Base-by-base conservation (phyloP, 768 basidiomycete genomes). In the Mycena floridula region DNA sequence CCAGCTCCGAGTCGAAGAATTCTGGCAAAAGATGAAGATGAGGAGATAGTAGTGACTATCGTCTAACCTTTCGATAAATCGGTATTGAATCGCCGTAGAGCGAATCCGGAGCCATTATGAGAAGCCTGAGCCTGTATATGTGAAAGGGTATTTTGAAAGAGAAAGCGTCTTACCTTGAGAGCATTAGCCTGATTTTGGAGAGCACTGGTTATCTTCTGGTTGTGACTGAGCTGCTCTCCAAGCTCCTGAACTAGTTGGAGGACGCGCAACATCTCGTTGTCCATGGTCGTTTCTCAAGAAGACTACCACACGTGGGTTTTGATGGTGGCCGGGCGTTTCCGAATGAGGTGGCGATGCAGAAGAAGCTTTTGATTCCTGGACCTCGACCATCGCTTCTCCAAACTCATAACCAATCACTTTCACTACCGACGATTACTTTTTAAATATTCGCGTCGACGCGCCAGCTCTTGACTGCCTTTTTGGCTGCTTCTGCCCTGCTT, bases 1-100 rank as follows among this genome's bases (percentile, higher is more conserved):
- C 96, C 3, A 97, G 67, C 60, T 95, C 94, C 3, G 91, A 90
- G 54, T 93, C 84, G 64, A 97, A 96, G 7, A 74, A 65, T 72
- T 98, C 96, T 99, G 62, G 65, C 54, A 18, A 69, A 50, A 11
- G 63, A 59, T 50, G 64, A 66, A 6, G 68, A 68, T 65, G 21
- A 65, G 62, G 16, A 58, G 27, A 52, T 43, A 24, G 25, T 30
- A 39, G 43, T 45, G 48, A 25, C 24, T 21, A 2, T 20, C 25
- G 18, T 21, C 69, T 44, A 50, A 86, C 89, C 89, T 72, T 87
- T 82, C 12, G 87, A 79, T 5, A 97, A 78, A 60, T 97, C 93
- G 7, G 81, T 77, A 60, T 95, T 94, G 62, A 85, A 89, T 28
- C 93, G 76, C 52, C 92, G 70, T 30, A 97, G 68, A 1, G 82